Evolutionary conservation across 148 eudicot genomes (phyloP).

Genomic region (Amaranthus palmeri): DNA sequence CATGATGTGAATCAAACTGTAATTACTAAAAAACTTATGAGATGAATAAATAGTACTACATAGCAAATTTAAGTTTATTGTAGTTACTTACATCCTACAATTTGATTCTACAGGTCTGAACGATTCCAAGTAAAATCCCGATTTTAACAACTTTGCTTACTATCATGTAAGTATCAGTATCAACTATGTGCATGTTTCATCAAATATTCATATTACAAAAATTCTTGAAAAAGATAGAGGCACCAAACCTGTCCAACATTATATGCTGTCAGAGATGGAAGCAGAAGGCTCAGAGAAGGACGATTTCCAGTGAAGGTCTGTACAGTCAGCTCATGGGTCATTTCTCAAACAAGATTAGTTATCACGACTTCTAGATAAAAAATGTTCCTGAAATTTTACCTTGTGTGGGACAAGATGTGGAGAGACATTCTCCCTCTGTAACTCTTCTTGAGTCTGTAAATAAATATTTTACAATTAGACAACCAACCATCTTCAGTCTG

Average conservation of each 20-base stretch:
- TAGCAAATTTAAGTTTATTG: too few species aligned
- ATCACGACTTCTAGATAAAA: background rate
- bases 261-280: slow-evolving; percentile 84
- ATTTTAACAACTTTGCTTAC: too few species aligned
- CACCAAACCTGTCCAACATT: slow-evolving; percentile 82
- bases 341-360: background rate
- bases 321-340: slow-evolving; percentile 6
- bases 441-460: slow-evolving; percentile 77
- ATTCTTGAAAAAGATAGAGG: slow-evolving; percentile 3
- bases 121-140: too few species aligned
- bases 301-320: slow-evolving; percentile 99
- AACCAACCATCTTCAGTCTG: background rate
- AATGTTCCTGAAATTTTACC: slow-evolving; percentile 36
- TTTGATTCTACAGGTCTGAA: too few species aligned
- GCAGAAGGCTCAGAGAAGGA: slow-evolving; percentile 89
- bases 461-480: slow-evolving; percentile 10
- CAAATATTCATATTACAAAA: background rate
- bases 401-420: slow-evolving; percentile 82
- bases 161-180: too few species aligned
- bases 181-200: too few species aligned
- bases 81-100: too few species aligned
- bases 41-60: too few species aligned
- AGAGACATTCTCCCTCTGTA: slow-evolving; percentile 76
- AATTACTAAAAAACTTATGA: too few species aligned
- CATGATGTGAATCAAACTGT: too few species aligned